Base-by-base conservation (phyloP, 140 eudicot species). In the Anethum foeniculum region DNA sequence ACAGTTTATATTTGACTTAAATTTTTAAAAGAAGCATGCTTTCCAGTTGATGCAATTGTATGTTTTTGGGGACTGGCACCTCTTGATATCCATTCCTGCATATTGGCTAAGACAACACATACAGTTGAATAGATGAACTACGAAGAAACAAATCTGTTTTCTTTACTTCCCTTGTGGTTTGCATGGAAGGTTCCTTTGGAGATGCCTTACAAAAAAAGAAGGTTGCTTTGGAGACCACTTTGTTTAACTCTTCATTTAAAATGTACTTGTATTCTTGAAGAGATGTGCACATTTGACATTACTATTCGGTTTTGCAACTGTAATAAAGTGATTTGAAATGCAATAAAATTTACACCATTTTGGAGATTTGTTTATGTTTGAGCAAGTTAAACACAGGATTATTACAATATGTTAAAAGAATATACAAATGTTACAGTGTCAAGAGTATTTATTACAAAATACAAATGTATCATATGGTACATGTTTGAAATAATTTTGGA, bases 1-100 rank as follows among this genome's bases (percentile, higher is more conserved):
- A 94, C 82, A 92, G 96, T 84, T 56, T 94, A 28, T 94, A 92
- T 83, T 80, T 94, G 83, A 88, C 84, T 76, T 92, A 7, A 41
- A 41, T 41, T 41, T 4, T 41, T 41, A 80, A 90, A 62, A 4
- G 67, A 78, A 21, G 54, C 81, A 60, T 36, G 48, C 2, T 34
- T n/a, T 67, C 69, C 28, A 4, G 62, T 27, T 27, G 9, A 10
- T 75, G 54, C 79, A 28, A 75, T 23, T 12, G 64, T 44, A 13
- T 75, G 12, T 12, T 28, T 47, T 49, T 27, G 44, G 23, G 71
- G 48, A 23, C 43, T 43, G 41, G 43, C 62, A 47, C 41, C 11
- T n/a, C 12, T 43, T 10, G 30, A 67, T 32, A 79, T 67, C 34
- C 13, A 18, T 27, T 30, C 60, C 13, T 46, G 48, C 82, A 68